Evolutionary conservation across 2,329 filamentous ascomycete genomes (phyloP).

Genomic region (Colletotrichum plurivorum): DNA sequence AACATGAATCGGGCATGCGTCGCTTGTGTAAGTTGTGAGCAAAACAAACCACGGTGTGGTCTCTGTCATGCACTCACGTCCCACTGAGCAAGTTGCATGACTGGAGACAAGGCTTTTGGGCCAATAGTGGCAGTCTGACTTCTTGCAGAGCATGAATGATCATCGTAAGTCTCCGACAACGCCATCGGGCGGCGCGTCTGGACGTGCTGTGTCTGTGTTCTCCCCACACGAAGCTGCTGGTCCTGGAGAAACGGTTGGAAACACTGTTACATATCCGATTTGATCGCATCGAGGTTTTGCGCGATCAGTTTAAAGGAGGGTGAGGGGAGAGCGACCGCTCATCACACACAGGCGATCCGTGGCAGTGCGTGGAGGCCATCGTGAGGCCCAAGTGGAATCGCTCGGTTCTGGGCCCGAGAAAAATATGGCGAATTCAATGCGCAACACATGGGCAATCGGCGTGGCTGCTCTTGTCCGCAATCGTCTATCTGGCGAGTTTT

Average conservation of each 20-base stretch:
- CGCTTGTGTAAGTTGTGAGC: neutral
- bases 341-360: neutral
- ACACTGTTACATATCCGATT: neutral
- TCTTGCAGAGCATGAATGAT: constrained; percentile 32
- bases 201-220: constrained; percentile 15
- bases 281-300: neutral
- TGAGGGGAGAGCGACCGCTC: neutral
- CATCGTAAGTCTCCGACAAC: constrained; percentile 14
- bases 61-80: constrained; percentile 10
- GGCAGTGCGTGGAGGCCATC: neutral
- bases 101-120: neutral
- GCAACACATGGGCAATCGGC: constrained; percentile 3
- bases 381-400: constrained; percentile 8
- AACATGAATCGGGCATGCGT: neutral
- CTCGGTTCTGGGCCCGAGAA: constrained; percentile 1
- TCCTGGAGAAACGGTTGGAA: neutral
- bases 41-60: constrained; percentile 5
- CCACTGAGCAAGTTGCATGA: constrained; percentile 18
- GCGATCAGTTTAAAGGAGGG: neutral
- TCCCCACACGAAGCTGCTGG: neutral
- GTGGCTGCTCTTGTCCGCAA: neutral
- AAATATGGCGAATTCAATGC: constrained; percentile 6
- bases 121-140: constrained; percentile 5
- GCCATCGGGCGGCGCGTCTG: constrained; percentile 4
- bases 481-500: constrained; percentile 2